Evolutionary conservation across 306 rosid genomes (phyloP).

Genomic region (Comarum palustre): DNA sequence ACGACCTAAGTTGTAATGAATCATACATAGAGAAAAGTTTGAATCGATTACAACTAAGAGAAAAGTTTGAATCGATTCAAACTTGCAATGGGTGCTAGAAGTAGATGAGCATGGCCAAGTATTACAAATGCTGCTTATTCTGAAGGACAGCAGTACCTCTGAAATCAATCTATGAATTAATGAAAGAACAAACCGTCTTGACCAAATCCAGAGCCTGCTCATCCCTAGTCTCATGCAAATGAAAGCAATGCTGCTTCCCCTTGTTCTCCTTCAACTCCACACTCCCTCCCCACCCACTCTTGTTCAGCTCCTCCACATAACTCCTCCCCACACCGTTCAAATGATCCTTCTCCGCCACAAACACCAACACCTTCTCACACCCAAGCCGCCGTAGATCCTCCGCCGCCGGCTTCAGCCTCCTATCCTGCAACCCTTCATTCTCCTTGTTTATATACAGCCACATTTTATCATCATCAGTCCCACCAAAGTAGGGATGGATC

Average conservation of each 20-base stretch:
- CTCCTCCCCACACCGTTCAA: slow-evolving; percentile 23
- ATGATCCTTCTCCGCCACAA: slow-evolving; percentile 47
- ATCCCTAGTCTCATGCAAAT: slow-evolving; percentile 12
- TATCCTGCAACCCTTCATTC: slow-evolving; percentile 33
- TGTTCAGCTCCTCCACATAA: slow-evolving; percentile 36
- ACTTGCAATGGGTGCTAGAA: too few relatives aligned
- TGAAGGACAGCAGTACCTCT: background rate
- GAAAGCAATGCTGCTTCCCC: slow-evolving; percentile 41
- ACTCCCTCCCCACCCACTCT: slow-evolving; percentile 51
- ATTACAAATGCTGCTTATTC: background rate
- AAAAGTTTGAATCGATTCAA: background rate
- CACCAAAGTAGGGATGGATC: slow-evolving; percentile 47
- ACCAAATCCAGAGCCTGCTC: slow-evolving; percentile 29
- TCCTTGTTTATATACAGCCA: slow-evolving; percentile 46
- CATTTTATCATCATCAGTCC: slow-evolving; percentile 30
- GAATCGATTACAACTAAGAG: too few relatives aligned
- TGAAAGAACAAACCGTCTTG: slow-evolving; percentile 30
- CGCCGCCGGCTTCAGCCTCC: slow-evolving; percentile 35
- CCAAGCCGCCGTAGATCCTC: slow-evolving; percentile 41
- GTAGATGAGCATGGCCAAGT: background rate
- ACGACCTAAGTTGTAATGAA: too few relatives aligned
- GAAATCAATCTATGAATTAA: slow-evolving; percentile 9
- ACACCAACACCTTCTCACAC: slow-evolving; percentile 41
- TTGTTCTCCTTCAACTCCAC: slow-evolving; percentile 37
- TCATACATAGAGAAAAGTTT: too few relatives aligned